These are phyloP conservation scores for Verticillium longisporum DNA, from an alignment of 2,329 filamentous ascomycete species.

Conservation along the genomic window DNA sequence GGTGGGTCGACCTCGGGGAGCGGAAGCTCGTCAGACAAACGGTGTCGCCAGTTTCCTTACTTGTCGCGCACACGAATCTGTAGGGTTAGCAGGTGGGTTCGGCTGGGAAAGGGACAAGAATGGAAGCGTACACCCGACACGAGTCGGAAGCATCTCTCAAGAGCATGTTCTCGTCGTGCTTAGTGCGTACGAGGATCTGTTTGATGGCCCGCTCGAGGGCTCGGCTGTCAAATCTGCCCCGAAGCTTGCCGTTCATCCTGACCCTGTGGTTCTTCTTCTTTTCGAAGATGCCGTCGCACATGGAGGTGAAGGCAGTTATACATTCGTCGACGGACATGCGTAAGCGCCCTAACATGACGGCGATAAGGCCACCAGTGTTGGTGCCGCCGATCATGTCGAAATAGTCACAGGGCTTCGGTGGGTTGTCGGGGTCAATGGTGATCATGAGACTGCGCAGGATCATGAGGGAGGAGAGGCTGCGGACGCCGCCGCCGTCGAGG, in stretches of 20 bases:
- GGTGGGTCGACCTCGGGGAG: background rate
- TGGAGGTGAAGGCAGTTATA: constrained; percentile 1
- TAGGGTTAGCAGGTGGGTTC: background rate
- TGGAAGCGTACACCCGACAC: background rate
- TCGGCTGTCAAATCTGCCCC: background rate
- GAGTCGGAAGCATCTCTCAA: background rate
- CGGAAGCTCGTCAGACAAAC: background rate
- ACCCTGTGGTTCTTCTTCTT: background rate
- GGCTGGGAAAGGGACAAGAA: background rate
- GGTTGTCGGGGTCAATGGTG: constrained; percentile 5
- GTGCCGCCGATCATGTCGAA: constrained; percentile 24
- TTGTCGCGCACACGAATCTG: background rate
- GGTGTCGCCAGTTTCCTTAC: background rate
- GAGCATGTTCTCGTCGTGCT: background rate
- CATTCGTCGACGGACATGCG: background rate
- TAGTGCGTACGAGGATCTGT: background rate
- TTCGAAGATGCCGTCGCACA: background rate
- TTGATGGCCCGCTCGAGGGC: background rate
- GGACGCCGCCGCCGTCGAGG: constrained; percentile 20
- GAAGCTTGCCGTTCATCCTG: background rate
- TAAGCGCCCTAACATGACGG: constrained; percentile 32
- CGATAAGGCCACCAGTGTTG: constrained; percentile 25
- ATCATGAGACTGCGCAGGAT: constrained; percentile 20
- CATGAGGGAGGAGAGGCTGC: constrained; percentile 19
- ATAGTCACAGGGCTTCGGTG: constrained; percentile 14